Base-by-base conservation (phyloP, 345 rosid genomes). In the Chamaenerion angustifolium region DNA sequence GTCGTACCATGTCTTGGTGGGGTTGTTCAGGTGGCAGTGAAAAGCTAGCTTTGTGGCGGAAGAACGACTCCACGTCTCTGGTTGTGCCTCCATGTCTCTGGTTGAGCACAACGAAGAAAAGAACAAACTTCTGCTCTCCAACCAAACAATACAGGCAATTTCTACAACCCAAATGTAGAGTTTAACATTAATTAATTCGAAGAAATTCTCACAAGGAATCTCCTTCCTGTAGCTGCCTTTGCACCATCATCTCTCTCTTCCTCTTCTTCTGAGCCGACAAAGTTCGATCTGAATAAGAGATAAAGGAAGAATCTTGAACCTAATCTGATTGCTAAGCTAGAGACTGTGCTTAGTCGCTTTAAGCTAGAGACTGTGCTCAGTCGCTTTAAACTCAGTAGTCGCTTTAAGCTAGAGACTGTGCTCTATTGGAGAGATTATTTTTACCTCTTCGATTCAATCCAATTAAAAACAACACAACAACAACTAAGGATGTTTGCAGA, bases 221-320 rank as follows among this genome's bases (percentile, higher is more conserved):
- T 47, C 57, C 61, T 57, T 57, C 42, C 49, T 64, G 68, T 42
- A 17, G 37, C 49, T 70, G 71, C 49, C 72, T 66, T 62, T 73
- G 64, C 89, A 71, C 75, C 83, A 31, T 45, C 40, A 43, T 35
- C 48, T 13, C 18, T n/a, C n/a, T n/a, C 18, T 14, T 25, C n/a
- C n/a, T n/a, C 49, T 47, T n/a, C 25, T 15, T 12, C 51, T 11
- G 9, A 35, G 14, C 16, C 48, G 18, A 43, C 16, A 6, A 17
- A 45, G 48, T 45, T 45, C 10, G 48, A 45, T 45, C 48, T 3
- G 48, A n/a, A 45, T 17, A 9, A 11, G 10, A 8, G 48, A 45
- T 45, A 45, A 16, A 11, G 5, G 14, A 21, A 48, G 10, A 45
- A 13, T 2, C 31, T 19, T 14, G 23, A 46, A 48, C 23, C 49